Percentiles rank a stretch among this genome's conserved stretches.
phyloP scores from a whole-genome alignment of 2,329 filamentous ascomycete species.

The Nigrospora oryzae region DNA sequence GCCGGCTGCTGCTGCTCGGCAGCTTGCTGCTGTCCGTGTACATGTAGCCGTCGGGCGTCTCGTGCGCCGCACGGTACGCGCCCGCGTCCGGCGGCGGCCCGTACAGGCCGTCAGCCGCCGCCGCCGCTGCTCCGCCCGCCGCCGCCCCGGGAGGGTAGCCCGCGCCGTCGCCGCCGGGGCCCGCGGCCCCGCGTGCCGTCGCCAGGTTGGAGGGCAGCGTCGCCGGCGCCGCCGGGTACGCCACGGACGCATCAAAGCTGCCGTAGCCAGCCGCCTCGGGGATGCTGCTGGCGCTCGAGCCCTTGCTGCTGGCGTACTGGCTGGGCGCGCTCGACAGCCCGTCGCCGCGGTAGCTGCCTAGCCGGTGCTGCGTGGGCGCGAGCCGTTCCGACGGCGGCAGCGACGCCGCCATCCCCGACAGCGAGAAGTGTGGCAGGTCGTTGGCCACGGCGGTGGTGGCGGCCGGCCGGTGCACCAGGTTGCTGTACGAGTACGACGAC shows the following conservation, averaged over 20 bases:
- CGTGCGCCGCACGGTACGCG: constrained; percentile 12
- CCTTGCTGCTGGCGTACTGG: constrained; percentile 13
- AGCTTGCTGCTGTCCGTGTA: constrained; percentile 15
- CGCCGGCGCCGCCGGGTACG: constrained; percentile 8
- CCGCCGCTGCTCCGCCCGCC: background rate
- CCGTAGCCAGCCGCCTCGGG: constrained; percentile 18
- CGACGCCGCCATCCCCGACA: constrained; percentile 31
- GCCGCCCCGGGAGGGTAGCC: background rate
- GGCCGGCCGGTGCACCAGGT: constrained; percentile 26
- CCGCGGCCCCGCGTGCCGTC: too few species aligned
- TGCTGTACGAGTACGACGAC: constrained; percentile 22
- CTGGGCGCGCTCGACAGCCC: constrained; percentile 6
- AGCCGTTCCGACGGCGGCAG: constrained; percentile 25
- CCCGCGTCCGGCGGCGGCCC: constrained; percentile 6
- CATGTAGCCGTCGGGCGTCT: constrained; percentile 14
- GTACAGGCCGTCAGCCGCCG: constrained; percentile 11
- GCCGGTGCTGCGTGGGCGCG: constrained; percentile 22
- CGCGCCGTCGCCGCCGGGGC: too few species aligned
- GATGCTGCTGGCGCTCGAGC: constrained; percentile 9
- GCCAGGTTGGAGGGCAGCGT: constrained; percentile 7
- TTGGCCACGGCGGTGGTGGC: constrained; percentile 11
- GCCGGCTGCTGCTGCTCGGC: constrained; percentile 5
- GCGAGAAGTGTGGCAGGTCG: constrained; percentile 28
- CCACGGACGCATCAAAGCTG: constrained; percentile 9
- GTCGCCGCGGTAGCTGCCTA: constrained; percentile 21